Percentiles rank a stretch among this genome's conserved stretches.
phyloP scores from a whole-genome alignment of 2,329 filamentous ascomycete species.

The Colletotrichum cordylinicola region DNA sequence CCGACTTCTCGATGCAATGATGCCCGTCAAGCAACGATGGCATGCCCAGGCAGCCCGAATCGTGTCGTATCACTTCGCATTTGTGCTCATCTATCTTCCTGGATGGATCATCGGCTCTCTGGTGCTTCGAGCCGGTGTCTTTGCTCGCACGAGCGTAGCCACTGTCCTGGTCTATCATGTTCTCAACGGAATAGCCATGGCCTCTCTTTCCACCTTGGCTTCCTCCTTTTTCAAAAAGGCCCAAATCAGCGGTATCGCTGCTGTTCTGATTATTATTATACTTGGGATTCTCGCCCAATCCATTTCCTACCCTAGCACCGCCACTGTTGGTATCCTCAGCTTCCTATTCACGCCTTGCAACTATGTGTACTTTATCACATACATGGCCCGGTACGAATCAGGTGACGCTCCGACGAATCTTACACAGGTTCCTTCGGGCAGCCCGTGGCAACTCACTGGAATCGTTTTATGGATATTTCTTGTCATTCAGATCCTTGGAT shows the following conservation, averaged over 20 bases:
- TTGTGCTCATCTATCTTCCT: conserved; percentile 80
- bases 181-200: conserved; percentile 76
- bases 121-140: conserved; percentile 69
- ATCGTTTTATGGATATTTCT: conserved; percentile 81
- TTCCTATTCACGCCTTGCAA: conserved; percentile 87
- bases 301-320: conserved; percentile 65
- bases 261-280: conserved; percentile 74
- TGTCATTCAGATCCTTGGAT: conserved; percentile 78
- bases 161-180: conserved; percentile 79
- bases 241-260: conserved; percentile 84
- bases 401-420: conserved; percentile 66
- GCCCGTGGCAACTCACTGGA: conserved; percentile 73
- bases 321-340: conserved; percentile 71
- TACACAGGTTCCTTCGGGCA: conserved; percentile 63
- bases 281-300: conserved; percentile 85
- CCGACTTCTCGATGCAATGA: conserved; percentile 90
- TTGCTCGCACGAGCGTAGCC: conserved; percentile 63
- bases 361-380: conserved; percentile 80
- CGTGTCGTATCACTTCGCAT: conserved; percentile 79
- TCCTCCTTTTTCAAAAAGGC: conserved; percentile 86
- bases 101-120: conserved; percentile 81
- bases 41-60: conserved; percentile 80
- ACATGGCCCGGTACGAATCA: conserved; percentile 79
- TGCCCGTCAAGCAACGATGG: conserved; percentile 77
- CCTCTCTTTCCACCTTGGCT: conserved; percentile 81